These are phyloP conservation scores for Apodospora peruviana DNA, from an alignment of 495 filamentous ascomycete species.

Conservation along the genomic window DNA sequence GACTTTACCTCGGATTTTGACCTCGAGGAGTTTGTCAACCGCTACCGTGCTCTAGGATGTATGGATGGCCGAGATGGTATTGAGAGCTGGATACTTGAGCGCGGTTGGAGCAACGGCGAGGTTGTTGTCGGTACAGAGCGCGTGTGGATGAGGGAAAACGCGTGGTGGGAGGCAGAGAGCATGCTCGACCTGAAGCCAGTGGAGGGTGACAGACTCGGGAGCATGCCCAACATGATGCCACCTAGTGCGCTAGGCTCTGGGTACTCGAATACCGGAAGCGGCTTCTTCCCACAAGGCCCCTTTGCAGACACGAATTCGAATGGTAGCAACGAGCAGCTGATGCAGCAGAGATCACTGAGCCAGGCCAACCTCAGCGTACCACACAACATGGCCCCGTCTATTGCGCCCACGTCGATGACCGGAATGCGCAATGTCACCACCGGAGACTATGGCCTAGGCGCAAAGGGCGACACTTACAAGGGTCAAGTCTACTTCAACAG, in stretches of 20 bases:
- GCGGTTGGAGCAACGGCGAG: conserved; percentile 97
- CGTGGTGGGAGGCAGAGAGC: conserved; percentile 97
- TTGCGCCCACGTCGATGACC: conserved; percentile 65
- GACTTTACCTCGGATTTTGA: conserved; percentile 98
- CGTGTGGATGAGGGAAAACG: conserved; percentile 88
- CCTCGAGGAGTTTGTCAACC: conserved; percentile 77
- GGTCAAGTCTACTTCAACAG: conserved; percentile 64
- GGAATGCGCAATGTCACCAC: conserved; percentile 55
- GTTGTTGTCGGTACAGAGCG: conserved; percentile 84
- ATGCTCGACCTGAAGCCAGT: conserved; percentile 88
- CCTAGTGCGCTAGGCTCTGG: conserved; percentile 51
- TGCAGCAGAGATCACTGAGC: conserved; percentile 59
- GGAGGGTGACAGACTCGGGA: conserved; percentile 31
- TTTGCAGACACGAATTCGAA: conserved; percentile 56
- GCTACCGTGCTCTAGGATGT: conserved; percentile 81
- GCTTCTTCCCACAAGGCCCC: conserved; percentile 59
- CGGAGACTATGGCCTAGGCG: conserved; percentile 84
- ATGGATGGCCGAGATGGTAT: conserved; percentile 87
- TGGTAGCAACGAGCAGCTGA: conserved; percentile 65
- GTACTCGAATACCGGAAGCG: conserved; percentile 59
- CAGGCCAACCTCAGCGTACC: conserved; percentile 43
- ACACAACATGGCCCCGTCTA: conserved; percentile 54
- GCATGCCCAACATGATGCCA: conserved; percentile 45
- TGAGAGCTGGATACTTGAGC: conserved; percentile 90
- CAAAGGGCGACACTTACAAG: conserved; percentile 75